Evolutionary conservation across 208 protist species (phyloP), one percentile per base, ranked within the genome.

Genomic region (Dictyostelium gargantuum): DNA sequence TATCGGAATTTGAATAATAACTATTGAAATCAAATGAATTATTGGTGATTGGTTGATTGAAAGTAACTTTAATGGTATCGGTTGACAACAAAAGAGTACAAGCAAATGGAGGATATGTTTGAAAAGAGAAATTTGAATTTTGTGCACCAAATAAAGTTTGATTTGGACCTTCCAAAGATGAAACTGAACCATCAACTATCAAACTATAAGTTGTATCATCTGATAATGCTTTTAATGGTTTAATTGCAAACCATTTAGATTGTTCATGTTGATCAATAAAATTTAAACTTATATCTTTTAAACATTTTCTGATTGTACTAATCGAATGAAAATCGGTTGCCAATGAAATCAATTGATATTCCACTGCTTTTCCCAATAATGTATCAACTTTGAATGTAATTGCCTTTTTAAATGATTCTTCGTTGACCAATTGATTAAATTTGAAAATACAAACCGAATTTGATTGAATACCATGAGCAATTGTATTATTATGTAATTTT

Each of bases 381-480:
- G 44, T 44, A 56, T 26, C 52, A 5, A 35, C 29, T 70, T 86
- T 86, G 23, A 61, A 50, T n/a, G 63, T 26, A 15, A 86, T 13
- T 11, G 23, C 8, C 6, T 76, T 72, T 32, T 74, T 86, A n/a
- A 70, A 35, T 42, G 63, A 70, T 26, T 86, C 81, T 13, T 13
- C 9, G 35, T 76, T 76, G 2, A 86, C 35, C 1, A n/a, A 3
- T 61, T 86, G 81, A 76, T 86, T 86, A 26, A 76, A 86, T 21
- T 58, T 58, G 1, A 86, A 19, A 8, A 86, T 61, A 2, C 38
- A 6, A 35, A 35, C 3, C 3, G 23, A 15, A 38, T 70, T 70
- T 23, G 1, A 38, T 70, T n/a, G 40, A 5, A 70, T 26, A 1
- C 17, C 11, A 40, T 70, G 17, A 42, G 5, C 10, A 3, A 2